Percentiles rank a stretch among this genome's conserved stretches.
Evolutionary conservation across 495 filamentous ascomycete species (phyloP).

Genomic region (Neurospora sp.): DNA sequence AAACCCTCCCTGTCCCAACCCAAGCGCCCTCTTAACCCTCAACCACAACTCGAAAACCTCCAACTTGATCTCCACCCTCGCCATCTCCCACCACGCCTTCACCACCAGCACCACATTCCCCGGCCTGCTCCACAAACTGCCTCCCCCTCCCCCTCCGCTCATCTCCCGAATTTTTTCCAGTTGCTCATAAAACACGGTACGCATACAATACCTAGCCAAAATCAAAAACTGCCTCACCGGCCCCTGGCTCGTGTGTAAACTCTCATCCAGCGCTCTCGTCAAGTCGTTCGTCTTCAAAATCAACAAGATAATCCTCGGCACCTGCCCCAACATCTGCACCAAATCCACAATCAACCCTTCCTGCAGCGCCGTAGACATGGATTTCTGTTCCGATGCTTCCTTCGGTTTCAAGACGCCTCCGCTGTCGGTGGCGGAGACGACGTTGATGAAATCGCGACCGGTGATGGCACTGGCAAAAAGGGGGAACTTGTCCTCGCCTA

Average conservation of each 20-base stretch:
- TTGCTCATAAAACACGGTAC: conserved; percentile 80
- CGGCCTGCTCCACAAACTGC: conserved; percentile 37
- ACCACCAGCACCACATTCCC: conserved; percentile 34
- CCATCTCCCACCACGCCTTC: conserved; percentile 39
- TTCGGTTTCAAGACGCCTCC: conserved; percentile 51
- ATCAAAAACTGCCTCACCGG: conserved; percentile 88
- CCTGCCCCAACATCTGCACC: conserved; percentile 77
- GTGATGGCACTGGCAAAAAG: conserved; percentile 96
- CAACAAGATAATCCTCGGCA: conserved; percentile 83
- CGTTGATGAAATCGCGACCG: conserved; percentile 74
- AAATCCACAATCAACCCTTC: conserved; percentile 82
- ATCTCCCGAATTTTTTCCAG: conserved; percentile 51
- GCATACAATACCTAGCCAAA: conserved; percentile 82
- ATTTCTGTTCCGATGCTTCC: conserved; percentile 64
- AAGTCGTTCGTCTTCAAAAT: conserved; percentile 98
- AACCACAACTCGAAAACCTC: conserved; percentile 52
- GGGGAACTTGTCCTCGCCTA: conserved; percentile 86
- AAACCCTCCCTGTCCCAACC: conserved; percentile 4
- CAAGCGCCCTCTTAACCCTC: conserved; percentile 37
- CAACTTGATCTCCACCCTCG: conserved; percentile 43
- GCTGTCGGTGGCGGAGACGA: conserved; percentile 27
- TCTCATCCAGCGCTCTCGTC: conserved; percentile 89
- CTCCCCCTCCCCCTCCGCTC: conserved; percentile 9
- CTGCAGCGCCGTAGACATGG: conserved; percentile 69
- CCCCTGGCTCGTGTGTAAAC: conserved; percentile 79